Evolutionary conservation across 352 stramenopile genomes (phyloP), one percentile per base, ranked within the genome.

Genomic region (Halophytophthora batemanensis): DNA sequence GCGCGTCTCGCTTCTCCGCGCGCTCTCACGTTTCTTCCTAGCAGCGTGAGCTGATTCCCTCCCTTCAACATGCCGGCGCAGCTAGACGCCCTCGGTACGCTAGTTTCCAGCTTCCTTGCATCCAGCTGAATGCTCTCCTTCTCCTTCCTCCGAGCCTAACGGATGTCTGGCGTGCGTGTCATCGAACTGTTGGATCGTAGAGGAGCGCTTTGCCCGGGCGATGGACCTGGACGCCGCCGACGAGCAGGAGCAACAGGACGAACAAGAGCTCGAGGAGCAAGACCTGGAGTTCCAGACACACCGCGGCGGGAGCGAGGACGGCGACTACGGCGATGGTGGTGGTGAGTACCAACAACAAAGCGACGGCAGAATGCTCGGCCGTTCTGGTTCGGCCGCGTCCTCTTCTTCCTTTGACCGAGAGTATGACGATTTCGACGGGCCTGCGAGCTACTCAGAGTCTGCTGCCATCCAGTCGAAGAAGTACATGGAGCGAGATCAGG

Each of bases 381-480:
- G 64, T 25, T 69, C 68, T 0, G 47, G 18, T 6, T 77, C 64
- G 47, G 53, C 50, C 5, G 33, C 25, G 25, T 64, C 60, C 0
- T 61, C 55, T 21, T 50, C 49, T 7, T 69, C 60, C 12, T 55
- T 69, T n/a, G 60, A 61, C 22, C 48, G 42, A 36, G 58, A 66
- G 13, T 67, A 63, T 25, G 50, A 70, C 4, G 52, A 50, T 38
- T 41, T 25, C 10, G 66, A 75, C n/a, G 58, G 56, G 7, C 63
- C 67, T 6, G 64, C 56, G 17, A 50, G 54, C 13, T 82, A 81
- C 45, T 69, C 61, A 2, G 77, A 93, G 38, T 85, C 74, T 3
- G 79, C 79, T 13, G 77, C 86, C 44, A 93, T 93, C 65, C 79
- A 83, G 41, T 83, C 79, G 11, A 90, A 90, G 49, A 91, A 87